These are phyloP conservation scores for Chloroidium sp. DNA, from an alignment of 163 green algal genomes.

Conservation along the genomic window DNA sequence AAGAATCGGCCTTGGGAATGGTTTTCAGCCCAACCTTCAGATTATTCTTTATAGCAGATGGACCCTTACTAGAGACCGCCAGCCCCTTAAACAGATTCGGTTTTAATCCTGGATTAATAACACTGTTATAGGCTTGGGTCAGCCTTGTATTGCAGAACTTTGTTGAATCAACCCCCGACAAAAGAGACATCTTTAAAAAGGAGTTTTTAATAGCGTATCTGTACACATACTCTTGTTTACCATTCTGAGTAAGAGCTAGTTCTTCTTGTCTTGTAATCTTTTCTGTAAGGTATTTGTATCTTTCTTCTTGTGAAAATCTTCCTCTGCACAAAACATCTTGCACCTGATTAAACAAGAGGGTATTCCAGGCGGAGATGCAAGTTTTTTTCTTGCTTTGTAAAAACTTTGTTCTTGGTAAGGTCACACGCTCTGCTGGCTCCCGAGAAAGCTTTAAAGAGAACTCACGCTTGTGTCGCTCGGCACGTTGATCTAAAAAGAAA, in stretches of 20 bases:
- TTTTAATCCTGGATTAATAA: too few species aligned
- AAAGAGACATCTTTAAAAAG: neutral
- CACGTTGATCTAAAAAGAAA: constrained; percentile 4
- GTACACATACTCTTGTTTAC: too few species aligned
- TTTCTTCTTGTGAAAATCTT: neutral
- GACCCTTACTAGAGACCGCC: too few species aligned
- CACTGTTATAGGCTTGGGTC: too few species aligned
- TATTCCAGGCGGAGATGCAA: neutral
- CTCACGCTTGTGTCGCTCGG: neutral
- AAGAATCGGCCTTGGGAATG: too few species aligned
- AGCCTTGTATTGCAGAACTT: too few species aligned
- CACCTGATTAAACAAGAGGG: neutral
- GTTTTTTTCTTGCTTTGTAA: constrained; percentile 11
- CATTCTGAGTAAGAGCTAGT: constrained; percentile 2
- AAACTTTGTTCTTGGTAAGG: constrained; percentile 16
- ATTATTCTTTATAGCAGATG: too few species aligned
- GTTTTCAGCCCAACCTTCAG: too few species aligned
- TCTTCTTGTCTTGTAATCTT: constrained; percentile 13
- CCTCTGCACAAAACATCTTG: too few species aligned
- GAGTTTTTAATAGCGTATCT: constrained; percentile 12
- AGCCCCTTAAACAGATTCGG: too few species aligned
- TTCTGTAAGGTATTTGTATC: constrained; percentile 6
- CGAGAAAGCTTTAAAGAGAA: constrained; percentile 7
- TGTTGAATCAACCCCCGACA: too few species aligned
- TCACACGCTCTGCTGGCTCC: too few species aligned